Base-by-base conservation (phyloP, 2,329 filamentous ascomycete species). In the Fusarium agapanthi region DNA sequence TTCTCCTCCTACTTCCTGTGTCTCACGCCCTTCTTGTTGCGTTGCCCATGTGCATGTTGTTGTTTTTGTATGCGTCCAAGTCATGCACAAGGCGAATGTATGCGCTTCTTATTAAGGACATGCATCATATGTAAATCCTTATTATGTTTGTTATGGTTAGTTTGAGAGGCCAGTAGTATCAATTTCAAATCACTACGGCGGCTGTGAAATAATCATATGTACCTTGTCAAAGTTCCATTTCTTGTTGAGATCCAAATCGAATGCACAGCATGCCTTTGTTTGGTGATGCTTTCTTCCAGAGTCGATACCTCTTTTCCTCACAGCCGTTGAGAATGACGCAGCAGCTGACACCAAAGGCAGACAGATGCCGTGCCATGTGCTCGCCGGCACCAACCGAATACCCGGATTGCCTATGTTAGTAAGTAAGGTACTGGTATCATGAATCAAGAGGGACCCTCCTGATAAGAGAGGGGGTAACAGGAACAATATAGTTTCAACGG, bases 341-440 rank as follows among this genome's bases (percentile, higher is more conserved):
- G 59, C 61, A 69, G 56, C 50, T 67, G 44, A 61, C 47, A 51
- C 28, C 51, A 61, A 34, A 53, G 34, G 34, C 24, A 53, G 18
- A 37, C 13, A 53, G 48, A 53, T 56, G 45, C 41, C 48, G 44
- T 73, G 70, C 66, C 66, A 65, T 67, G 45, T 45, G 60, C 54
- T 67, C 54, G 58, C 54, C 57, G 57, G 61, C 71, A 68, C 45
- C 62, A 65, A 54, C 71, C 62, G 71, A 73, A 43, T 47, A 28
- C 41, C 35, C 48, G 48, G 56, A 62, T 61, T 55, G 26, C 55
- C 61, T 51, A 51, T 43, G 66, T 40, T 60, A 50, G 66, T 34
- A 71, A 61, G 55, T 57, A 61, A 26, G 38, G 51, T 28, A 40
- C 61, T 62, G 37, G 28, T 37, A 63, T 47, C 24, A 55, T 69